Conservation (phyloP, 148 eudicot species). For the Chenopodium quinoa region DNA sequence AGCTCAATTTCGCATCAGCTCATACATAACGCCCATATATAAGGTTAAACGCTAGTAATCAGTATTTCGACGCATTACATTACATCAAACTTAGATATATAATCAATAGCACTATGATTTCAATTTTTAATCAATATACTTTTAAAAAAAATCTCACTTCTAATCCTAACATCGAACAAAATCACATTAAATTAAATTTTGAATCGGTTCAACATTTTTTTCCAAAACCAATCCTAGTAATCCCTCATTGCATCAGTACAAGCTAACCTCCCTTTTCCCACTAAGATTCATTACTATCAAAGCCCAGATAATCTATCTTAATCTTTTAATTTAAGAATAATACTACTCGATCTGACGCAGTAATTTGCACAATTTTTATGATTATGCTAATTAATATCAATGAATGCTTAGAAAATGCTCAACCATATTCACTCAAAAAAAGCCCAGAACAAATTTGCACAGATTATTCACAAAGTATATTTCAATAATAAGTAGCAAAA, state of each 20-base stretch:
- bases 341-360: background rate
- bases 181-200: background rate
- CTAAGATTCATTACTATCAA: too few relatives aligned
- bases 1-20: constrained; percentile 30
- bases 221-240: too few relatives aligned
- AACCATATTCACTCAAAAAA: too few relatives aligned
- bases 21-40: constrained; percentile 25
- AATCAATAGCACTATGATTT: background rate
- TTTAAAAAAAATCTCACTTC: too few relatives aligned
- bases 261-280: background rate
- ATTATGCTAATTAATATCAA: too few relatives aligned
- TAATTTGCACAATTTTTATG: too few relatives aligned
- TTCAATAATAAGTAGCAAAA: too few relatives aligned
- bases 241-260: too few relatives aligned
- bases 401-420: too few relatives aligned
- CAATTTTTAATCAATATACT: too few relatives aligned
- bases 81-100: background rate
- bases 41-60: constrained; percentile 25
- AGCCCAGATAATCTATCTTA: background rate
- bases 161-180: background rate
- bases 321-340: background rate
- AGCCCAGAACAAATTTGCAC: too few relatives aligned
- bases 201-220: background rate
- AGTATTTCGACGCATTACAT: constrained; percentile 29
- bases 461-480: too few relatives aligned